Evolutionary conservation across 345 rosid species (phyloP), one percentile per base, ranked within the genome.

Genomic region (Lepidium aucheri): DNA sequence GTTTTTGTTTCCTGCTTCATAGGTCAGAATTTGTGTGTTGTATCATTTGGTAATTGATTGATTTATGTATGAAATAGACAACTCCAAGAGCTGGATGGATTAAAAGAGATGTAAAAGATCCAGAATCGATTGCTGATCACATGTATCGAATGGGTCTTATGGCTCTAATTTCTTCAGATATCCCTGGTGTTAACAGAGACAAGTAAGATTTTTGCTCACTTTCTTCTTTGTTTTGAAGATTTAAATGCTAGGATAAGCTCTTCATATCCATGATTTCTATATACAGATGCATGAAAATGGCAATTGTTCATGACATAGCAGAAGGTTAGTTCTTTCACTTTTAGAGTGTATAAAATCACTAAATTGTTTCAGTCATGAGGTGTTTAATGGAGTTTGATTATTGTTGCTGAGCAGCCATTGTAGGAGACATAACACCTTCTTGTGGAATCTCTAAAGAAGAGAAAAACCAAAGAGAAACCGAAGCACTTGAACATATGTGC

Each of bases 141-240:
- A 90, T 93, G 98, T 84, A 90, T 39, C 77, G 97, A n/a, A 93
- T 93, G 98, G 90, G 97, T 68, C 69, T 93, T 56, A 90, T 90
- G 98, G 91, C 91, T 56, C 78, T 93, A 6, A 74, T 90, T 62
- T 82, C 91, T 60, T 75, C 86, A 11, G 90, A 90, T 77, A 74
- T 90, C 33, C 98, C 97, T 7, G 85, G 96, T 51, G 82, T 93
- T 24, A 78, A 90, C 63, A 84, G 96, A 38, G 89, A 88, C 81
- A 93, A 84, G 98, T 93, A 69, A 69, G 78, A 35, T 22, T 60
- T 38, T 32, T 4, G 7, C 7, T 57, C 41, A 15, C 10, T 45
- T 71, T 38, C 8, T 44, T 35, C 16, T 3, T 8, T 41, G 15
- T 8, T 16, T 43, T 7, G 33, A 30, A n/a, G 49, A 6, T 45